Conservation (phyloP, 257 asterid genomes). For the Solanum raphanifolium region DNA sequence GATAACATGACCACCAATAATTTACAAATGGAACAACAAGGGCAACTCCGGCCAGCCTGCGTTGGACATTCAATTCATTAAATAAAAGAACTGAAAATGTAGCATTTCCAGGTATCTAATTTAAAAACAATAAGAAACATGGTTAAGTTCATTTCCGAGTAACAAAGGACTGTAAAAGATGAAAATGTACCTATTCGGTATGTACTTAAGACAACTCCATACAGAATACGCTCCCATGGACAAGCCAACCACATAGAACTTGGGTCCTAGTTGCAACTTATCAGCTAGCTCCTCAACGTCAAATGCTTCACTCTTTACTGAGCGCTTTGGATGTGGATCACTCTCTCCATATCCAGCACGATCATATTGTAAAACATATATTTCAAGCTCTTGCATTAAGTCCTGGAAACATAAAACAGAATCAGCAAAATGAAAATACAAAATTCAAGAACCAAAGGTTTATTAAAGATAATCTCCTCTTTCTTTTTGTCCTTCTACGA, state of each 20-base stretch:
- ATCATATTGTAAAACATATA: constrained; percentile 63
- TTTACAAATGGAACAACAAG: constrained; percentile 62
- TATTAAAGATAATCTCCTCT: too few species aligned
- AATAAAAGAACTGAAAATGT: not conserved
- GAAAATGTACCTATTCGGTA: constrained; percentile 61
- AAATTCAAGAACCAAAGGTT: too few species aligned
- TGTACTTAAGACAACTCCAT: constrained; percentile 61
- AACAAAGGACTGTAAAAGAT: not conserved
- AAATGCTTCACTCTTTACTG: constrained; percentile 69
- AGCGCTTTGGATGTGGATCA: constrained; percentile 63
- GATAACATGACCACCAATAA: constrained; percentile 72
- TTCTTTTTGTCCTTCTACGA: too few species aligned
- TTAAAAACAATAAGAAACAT: not conserved
- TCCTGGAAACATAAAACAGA: constrained; percentile 30
- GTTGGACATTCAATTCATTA: not conserved
- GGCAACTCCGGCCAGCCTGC: constrained; percentile 68
- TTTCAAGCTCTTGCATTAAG: constrained; percentile 34
- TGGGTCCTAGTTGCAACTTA: constrained; percentile 52
- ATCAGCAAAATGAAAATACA: not conserved
- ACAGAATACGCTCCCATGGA: constrained; percentile 72
- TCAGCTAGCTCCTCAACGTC: constrained; percentile 87
- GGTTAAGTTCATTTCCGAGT: not conserved
- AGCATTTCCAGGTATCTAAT: not conserved
- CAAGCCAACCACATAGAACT: constrained; percentile 53
- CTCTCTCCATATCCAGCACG: constrained; percentile 97